phyloP scores from a whole-genome alignment of 192 early-diverging fungal species.

The Mycoemilia scoparia region DNA sequence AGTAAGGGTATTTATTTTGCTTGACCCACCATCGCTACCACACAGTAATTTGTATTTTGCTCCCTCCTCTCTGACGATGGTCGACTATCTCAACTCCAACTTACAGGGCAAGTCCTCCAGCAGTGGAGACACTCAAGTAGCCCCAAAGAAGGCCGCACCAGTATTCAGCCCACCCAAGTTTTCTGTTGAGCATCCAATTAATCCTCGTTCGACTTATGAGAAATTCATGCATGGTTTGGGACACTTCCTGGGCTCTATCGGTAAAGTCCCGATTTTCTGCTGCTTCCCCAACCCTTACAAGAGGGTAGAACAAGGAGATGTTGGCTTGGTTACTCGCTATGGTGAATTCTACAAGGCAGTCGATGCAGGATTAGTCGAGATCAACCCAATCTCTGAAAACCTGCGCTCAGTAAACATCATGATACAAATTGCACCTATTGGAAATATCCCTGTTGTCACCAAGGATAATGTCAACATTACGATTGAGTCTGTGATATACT shows the following conservation, averaged over 20 bases:
- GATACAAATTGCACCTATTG: constrained; percentile 43
- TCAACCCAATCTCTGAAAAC: constrained; percentile 28
- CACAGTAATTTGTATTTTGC: too few relatives aligned
- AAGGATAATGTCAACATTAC: constrained; percentile 77
- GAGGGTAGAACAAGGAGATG: constrained; percentile 18
- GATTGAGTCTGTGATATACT: constrained; percentile 79
- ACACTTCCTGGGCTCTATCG: constrained; percentile 14
- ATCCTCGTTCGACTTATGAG: constrained; percentile 11
- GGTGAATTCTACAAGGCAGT: constrained; percentile 36
- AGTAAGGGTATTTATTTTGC: too few relatives aligned
- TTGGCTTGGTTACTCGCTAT: constrained; percentile 27
- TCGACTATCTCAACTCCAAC: too few relatives aligned
- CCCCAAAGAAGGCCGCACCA: constrained; percentile 4
- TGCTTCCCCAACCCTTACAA: constrained; percentile 31
- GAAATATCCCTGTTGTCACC: constrained; percentile 59
- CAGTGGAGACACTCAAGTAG: too few relatives aligned
- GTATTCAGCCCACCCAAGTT: constrained; percentile 13
- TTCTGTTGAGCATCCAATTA: constrained; percentile 7
- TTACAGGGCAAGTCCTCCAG: too few relatives aligned
- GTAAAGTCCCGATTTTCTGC: constrained; percentile 27
- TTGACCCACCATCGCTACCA: too few relatives aligned
- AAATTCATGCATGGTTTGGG: constrained; percentile 17
- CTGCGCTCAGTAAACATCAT: constrained; percentile 34
- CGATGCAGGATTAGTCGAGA: constrained; percentile 34
- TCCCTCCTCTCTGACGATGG: too few relatives aligned